phyloP scores from a whole-genome alignment of 257 asterid genomes.

The Nicotiana tabacum region DNA sequence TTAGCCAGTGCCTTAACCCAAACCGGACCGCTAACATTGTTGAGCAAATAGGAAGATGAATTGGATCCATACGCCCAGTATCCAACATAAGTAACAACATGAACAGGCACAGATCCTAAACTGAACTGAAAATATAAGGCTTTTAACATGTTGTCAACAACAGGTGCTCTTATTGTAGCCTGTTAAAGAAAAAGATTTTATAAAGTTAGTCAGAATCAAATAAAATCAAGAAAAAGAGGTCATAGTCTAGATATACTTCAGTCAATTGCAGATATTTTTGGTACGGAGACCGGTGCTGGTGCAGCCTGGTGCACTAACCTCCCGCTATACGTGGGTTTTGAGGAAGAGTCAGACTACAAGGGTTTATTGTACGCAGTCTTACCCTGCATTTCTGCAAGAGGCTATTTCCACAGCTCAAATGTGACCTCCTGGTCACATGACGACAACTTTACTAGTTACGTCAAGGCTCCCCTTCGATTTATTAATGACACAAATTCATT shows the following conservation, averaged over 20 bases:
- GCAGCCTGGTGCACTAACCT: no score
- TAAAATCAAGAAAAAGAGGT: not conserved
- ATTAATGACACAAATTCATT: no score
- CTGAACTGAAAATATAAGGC: constrained; percentile 86
- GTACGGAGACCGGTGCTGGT: not conserved
- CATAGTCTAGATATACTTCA: not conserved
- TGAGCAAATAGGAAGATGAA: constrained; percentile 75
- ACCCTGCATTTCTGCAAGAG: no score
- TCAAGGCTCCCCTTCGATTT: no score
- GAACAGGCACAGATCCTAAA: constrained; percentile 75
- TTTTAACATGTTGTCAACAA: constrained; percentile 80
- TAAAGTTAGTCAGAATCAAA: not conserved
- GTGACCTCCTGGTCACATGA: no score
- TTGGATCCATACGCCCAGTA: constrained; percentile 90
- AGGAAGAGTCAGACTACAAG: no score
- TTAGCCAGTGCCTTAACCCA: constrained; percentile 81
- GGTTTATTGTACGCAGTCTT: no score
- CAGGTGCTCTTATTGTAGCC: constrained; percentile 89
- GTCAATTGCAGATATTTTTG: not conserved
- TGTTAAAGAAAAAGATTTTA: constrained; percentile 20
- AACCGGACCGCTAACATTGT: constrained; percentile 70
- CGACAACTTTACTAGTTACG: no score
- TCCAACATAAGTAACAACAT: constrained; percentile 72
- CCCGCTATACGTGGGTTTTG: no score
- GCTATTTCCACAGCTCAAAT: no score